These are phyloP conservation scores for Phoma sp. DNA, from an alignment of 2,329 filamentous ascomycete genomes.

Conservation along the genomic window DNA sequence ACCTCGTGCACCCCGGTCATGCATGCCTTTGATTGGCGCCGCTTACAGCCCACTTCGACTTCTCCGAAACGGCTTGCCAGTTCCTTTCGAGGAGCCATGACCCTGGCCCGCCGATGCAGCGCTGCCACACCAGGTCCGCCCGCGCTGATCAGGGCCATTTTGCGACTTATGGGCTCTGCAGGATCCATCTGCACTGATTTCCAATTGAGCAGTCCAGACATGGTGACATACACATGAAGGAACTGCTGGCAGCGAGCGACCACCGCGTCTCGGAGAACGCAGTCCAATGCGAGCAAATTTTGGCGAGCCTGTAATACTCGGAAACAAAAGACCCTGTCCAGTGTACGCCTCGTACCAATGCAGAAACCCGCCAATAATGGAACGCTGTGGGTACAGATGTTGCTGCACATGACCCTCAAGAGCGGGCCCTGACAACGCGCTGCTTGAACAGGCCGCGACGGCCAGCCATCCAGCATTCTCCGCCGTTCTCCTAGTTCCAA, in stretches of 20 bases:
- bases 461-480: slow-evolving; percentile 30
- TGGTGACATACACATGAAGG: neutral
- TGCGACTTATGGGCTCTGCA: neutral
- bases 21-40: slow-evolving; percentile 17
- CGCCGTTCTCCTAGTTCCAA: slow-evolving; percentile 22
- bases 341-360: slow-evolving; percentile 29
- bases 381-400: slow-evolving; percentile 21
- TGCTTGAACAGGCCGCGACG: slow-evolving; percentile 12
- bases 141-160: slow-evolving; percentile 16
- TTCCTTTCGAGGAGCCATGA: slow-evolving; percentile 6
- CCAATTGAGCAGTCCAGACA: neutral
- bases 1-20: slow-evolving; percentile 9
- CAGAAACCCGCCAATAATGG: slow-evolving; percentile 31
- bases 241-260: slow-evolving; percentile 4
- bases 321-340: slow-evolving; percentile 12
- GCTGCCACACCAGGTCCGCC: slow-evolving; percentile 13
- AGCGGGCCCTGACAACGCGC: slow-evolving; percentile 32
- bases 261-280: neutral
- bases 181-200: neutral
- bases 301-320: slow-evolving; percentile 11
- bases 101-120: slow-evolving; percentile 14
- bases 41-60: slow-evolving; percentile 25
- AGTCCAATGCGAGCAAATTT: slow-evolving; percentile 10
- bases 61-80: slow-evolving; percentile 22
- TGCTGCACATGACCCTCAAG: slow-evolving; percentile 38